Base-by-base conservation (phyloP, 129 eudicot species). In the Escallonia herrerae region DNA sequence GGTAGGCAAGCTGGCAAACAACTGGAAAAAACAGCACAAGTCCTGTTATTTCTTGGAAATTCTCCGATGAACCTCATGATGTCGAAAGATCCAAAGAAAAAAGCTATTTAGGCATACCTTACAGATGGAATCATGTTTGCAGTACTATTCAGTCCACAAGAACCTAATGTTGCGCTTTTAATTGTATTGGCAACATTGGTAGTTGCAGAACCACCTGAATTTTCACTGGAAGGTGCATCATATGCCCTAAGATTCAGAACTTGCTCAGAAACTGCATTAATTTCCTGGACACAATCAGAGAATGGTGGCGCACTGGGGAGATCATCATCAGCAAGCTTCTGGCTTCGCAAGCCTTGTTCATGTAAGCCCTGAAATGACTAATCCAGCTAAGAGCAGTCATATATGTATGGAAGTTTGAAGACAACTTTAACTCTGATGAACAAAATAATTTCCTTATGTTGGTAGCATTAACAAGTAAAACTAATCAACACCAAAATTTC, bases 261-360 rank as follows among this genome's bases (percentile, higher is more conserved):
- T 5, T 72, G 63, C 50, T 65, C 74, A 74, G 76, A 53, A 72
- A 72, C 89, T 70, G 65, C 77, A 69, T 56, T 48, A 46, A 54
- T 10, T 43, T 69, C 70, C 13, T 48, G 62, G 56, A 53, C 63
- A n/a, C 81, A 71, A 67, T 49, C 64, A 67, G 63, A 33, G 45
- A 76, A 56, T 41, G 87, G 74, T 41, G 95, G 83, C 50, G 87
- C 95, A 75, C 79, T 83, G 11, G 86, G 83, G 61, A 61, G 77
- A 64, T 48, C 74, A 44, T 33, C 66, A 38, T 56, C 56, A 22
- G 22, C 64, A 11, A 65, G 57, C 56, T 65, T 60, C 50, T 69
- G 46, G 15, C 44, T 71, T 57, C 53, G 61, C 76, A 22, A n/a
- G 38, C 53, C 62, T 3, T 67, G 72, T 38, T 72, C 74, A 47